Conservation (phyloP, 2,329 filamentous ascomycete genomes). For the Curvularia verruculosa region DNA sequence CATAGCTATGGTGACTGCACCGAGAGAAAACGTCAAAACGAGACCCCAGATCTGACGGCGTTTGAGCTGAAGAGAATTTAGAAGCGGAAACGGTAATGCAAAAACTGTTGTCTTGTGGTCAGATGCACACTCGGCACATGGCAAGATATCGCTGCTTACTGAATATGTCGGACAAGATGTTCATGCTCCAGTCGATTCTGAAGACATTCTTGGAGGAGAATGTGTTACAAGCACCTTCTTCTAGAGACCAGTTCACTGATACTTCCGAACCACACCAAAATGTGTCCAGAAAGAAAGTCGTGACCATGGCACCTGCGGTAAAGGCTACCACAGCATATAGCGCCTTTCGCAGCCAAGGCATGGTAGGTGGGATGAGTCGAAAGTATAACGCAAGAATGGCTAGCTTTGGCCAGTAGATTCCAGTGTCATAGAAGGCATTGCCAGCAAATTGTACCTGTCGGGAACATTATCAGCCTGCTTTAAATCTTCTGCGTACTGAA, state of each 20-base stretch:
- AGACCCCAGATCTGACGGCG: slow-evolving; percentile 31
- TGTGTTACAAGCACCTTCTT: slow-evolving; percentile 24
- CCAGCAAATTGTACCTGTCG: slow-evolving; percentile 26
- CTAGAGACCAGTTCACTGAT: slow-evolving; percentile 28
- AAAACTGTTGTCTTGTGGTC: slow-evolving; percentile 17
- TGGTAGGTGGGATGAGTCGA: slow-evolving; percentile 24
- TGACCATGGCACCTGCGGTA: slow-evolving; percentile 20
- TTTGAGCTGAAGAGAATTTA: slow-evolving; percentile 27
- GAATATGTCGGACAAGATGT: slow-evolving; percentile 20
- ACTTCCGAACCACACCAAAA: slow-evolving; percentile 28
- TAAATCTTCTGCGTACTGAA: too few relatives aligned
- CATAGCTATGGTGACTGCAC: slow-evolving; percentile 29
- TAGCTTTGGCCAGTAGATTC: slow-evolving; percentile 28
- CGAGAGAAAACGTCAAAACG: slow-evolving; percentile 31
- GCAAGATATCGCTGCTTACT: slow-evolving; percentile 8
- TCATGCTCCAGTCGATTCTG: slow-evolving; percentile 24
- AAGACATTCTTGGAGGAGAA: slow-evolving; percentile 30
- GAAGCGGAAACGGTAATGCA: slow-evolving; percentile 31
- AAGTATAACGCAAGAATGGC: slow-evolving; percentile 26
- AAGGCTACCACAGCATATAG: slow-evolving; percentile 18
- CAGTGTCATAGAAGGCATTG: slow-evolving; percentile 28
- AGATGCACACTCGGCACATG: not conserved
- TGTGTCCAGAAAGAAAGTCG: slow-evolving; percentile 26
- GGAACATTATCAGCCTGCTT: not conserved
- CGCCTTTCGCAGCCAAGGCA: slow-evolving; percentile 23